phyloP scores from a whole-genome alignment of 768 basidiomycete genomes.

The Naganishia onofrii region DNA sequence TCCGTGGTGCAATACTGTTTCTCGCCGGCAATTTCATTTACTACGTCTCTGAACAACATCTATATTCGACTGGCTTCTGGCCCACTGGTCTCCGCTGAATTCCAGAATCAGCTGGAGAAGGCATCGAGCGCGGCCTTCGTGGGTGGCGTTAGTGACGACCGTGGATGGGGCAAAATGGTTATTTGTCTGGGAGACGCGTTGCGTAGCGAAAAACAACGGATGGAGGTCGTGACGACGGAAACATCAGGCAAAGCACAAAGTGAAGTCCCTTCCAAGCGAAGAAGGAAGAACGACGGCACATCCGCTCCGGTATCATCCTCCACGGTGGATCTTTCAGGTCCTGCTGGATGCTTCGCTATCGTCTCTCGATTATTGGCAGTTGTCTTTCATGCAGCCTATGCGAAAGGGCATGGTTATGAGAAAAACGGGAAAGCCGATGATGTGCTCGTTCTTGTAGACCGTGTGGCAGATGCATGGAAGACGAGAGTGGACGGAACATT shows the following conservation, averaged over 20 bases:
- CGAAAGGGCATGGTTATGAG: slow-evolving; percentile 19
- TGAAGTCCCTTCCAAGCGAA: slow-evolving; percentile 21
- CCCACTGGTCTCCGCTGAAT: slow-evolving; percentile 9
- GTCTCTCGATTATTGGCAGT: slow-evolving; percentile 11
- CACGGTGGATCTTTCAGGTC: slow-evolving; percentile 2
- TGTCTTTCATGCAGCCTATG: slow-evolving; percentile 7
- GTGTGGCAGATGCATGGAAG: not conserved
- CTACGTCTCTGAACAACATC: not conserved
- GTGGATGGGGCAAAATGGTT: slow-evolving; percentile 24
- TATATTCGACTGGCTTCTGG: slow-evolving; percentile 22
- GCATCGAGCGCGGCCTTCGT: slow-evolving; percentile 15
- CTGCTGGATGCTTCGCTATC: slow-evolving; percentile 11
- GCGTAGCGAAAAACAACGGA: not conserved
- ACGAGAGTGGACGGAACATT: not conserved
- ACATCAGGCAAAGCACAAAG: not conserved
- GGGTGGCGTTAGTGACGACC: slow-evolving; percentile 14
- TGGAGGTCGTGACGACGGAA: not conserved
- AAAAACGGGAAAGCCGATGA: slow-evolving; percentile 10
- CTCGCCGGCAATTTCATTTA: not conserved
- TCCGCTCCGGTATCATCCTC: slow-evolving; percentile 9
- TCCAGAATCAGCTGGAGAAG: not conserved
- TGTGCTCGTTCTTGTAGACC: slow-evolving; percentile 2
- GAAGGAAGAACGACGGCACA: slow-evolving; percentile 19
- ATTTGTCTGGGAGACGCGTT: not conserved
- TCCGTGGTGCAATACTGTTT: slow-evolving; percentile 16